A percentile compares a stretch with the other conserved stretches of the same genome.
These are phyloP conservation scores for Camellia lanceoleosa DNA, from an alignment of 148 eudicot species.

Conservation along the genomic window DNA sequence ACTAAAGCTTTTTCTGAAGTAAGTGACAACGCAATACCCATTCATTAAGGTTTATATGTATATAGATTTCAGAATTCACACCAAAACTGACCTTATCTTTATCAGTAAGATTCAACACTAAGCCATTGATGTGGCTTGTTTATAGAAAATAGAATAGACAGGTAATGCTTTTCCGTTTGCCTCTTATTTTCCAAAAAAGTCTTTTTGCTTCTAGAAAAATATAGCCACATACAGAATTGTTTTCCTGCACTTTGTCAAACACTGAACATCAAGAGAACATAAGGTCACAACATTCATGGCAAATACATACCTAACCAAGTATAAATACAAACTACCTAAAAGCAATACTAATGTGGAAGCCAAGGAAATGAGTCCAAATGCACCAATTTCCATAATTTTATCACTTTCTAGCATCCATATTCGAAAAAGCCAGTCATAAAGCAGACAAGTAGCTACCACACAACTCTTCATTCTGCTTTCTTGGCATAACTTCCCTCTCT, in stretches of 20 bases:
- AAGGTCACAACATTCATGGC: neutral
- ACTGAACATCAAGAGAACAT: neutral
- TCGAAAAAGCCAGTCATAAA: conserved; percentile 78
- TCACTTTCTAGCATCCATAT: conserved; percentile 64
- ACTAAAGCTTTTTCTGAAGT: too few relatives aligned
- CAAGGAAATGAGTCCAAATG: neutral
- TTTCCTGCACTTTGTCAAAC: neutral
- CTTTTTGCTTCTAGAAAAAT: too few relatives aligned
- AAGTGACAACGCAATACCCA: too few relatives aligned
- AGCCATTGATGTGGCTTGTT: too few relatives aligned
- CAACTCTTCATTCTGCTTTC: conserved; percentile 35
- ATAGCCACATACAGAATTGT: neutral
- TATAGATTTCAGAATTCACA: too few relatives aligned
- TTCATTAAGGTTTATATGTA: too few relatives aligned
- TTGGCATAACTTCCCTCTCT: conserved; percentile 37
- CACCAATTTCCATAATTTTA: conserved; percentile 15
- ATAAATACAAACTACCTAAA: neutral
- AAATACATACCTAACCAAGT: neutral
- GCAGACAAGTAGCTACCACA: conserved; percentile 83
- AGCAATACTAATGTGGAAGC: neutral
- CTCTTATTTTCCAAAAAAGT: too few relatives aligned
- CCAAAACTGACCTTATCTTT: too few relatives aligned
- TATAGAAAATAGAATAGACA: too few relatives aligned
- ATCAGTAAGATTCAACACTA: too few relatives aligned
- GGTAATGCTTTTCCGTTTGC: too few relatives aligned